A percentile compares a stretch with the other conserved stretches of the same genome.
These are phyloP conservation scores for Cercophora scortea DNA, from an alignment of 495 filamentous ascomycete genomes.

Conservation along the genomic window DNA sequence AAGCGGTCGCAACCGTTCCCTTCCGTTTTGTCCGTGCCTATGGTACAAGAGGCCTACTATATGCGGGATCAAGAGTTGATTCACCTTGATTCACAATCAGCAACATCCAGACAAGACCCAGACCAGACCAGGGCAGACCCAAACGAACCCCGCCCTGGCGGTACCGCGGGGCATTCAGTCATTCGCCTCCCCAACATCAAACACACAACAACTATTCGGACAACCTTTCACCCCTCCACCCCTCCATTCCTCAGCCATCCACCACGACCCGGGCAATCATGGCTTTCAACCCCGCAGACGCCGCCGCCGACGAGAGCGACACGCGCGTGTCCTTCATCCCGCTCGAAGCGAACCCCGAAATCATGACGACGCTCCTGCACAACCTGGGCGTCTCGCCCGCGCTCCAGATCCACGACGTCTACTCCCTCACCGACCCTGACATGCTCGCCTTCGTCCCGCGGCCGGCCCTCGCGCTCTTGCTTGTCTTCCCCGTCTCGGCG, in stretches of 20 bases:
- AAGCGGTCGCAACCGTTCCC: too few relatives aligned
- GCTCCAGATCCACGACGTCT: constrained; percentile 75
- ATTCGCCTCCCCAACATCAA: background rate
- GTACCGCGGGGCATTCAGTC: background rate
- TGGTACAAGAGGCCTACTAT: too few relatives aligned
- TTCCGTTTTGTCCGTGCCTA: too few relatives aligned
- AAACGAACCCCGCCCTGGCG: too few relatives aligned
- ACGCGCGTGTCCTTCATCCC: constrained; percentile 39
- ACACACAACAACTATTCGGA: background rate
- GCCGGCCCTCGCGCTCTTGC: constrained; percentile 72
- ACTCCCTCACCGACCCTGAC: constrained; percentile 70
- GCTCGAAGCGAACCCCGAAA: constrained; percentile 62
- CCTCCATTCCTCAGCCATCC: too few relatives aligned
- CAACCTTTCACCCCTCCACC: too few relatives aligned
- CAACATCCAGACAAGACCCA: too few relatives aligned
- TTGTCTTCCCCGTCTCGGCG: constrained; percentile 74
- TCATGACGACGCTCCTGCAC: constrained; percentile 69
- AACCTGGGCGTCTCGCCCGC: constrained; percentile 61
- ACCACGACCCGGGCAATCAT: constrained; percentile 12
- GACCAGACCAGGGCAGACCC: too few relatives aligned
- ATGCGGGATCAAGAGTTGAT: too few relatives aligned
- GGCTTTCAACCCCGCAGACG: constrained; percentile 12
- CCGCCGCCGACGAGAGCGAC: constrained; percentile 16
- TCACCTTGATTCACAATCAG: too few relatives aligned
- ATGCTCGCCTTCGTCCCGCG: constrained; percentile 74